Evolutionary conservation across 768 basidiomycete species (phyloP), one percentile per base, ranked within the genome.

Genomic region (Gyrodon lividus): DNA sequence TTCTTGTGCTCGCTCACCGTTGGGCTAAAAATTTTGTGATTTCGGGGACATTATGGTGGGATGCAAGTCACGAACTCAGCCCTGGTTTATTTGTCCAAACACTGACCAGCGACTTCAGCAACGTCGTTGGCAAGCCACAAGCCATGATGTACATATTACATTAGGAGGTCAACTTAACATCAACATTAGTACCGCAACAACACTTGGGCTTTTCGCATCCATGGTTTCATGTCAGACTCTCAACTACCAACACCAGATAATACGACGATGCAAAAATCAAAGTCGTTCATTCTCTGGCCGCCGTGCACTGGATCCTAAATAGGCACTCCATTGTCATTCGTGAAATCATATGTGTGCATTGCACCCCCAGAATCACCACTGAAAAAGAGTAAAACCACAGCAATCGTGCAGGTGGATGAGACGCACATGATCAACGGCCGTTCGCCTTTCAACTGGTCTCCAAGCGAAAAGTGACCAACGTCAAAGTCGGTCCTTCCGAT

Each of bases 351-450:
- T 6, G 77, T 70, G n/a, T 71, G 72, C 45, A 81, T 67, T 33
- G 74, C 74, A 19, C 80, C 80, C 38, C 73, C 68, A 17, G 70
- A 73, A 60, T 81, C 79, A 5, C 80, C 80, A 14, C 80, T 81
- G 40, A 10, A 35, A 10, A 40, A 45, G 34, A 40, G 30, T 52
- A 22, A 45, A 31, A 30, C 22, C 17, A 17, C 7, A 17, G 20
- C 13, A 22, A 47, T 20, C 16, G 41, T 19, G 49, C 40, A 24
- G 13, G 12, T 43, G 43, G 24, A 35, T 56, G 48, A 57, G 30
- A 75, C 84, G 57, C 65, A 89, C 86, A 86, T 76, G 48, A 89
- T 69, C 2, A 89, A 70, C 6, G 78, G 72, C 50, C 79, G 69
- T 57, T 87, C 82, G 3, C 75, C 76, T 24, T 69, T 66, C 48